These are phyloP conservation scores for Skeletonema marinoi DNA, from an alignment of 108 stramenopile genomes.

Conservation along the genomic window DNA sequence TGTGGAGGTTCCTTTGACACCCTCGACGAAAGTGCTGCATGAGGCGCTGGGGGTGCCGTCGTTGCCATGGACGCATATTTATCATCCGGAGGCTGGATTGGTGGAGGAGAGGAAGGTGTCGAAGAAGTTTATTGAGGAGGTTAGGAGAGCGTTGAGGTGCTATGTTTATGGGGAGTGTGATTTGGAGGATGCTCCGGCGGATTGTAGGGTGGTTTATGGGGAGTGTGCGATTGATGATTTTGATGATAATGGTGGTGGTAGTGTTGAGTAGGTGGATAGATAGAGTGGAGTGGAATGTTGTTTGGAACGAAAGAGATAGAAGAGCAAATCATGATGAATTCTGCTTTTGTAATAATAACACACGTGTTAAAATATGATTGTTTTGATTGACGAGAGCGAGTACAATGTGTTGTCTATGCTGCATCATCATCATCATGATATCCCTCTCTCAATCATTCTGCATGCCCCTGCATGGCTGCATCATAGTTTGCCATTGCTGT, in stretches of 20 bases:
- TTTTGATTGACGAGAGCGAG: no score
- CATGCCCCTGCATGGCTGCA: no score
- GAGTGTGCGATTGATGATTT: conserved; percentile 14
- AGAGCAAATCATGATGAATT: no score
- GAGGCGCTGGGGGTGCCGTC: conserved; percentile 55
- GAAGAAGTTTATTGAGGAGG: conserved; percentile 31
- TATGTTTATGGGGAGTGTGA: conserved; percentile 27
- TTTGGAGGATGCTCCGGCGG: conserved; percentile 19
- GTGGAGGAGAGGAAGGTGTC: conserved; percentile 51
- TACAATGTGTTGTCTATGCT: no score
- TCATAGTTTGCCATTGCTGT: no score
- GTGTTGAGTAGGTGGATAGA: background rate
- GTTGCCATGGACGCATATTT: conserved; percentile 60
- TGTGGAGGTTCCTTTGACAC: conserved; percentile 58
- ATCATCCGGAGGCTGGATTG: conserved; percentile 55
- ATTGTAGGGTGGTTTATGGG: conserved; percentile 13
- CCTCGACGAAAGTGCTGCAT: conserved; percentile 53
- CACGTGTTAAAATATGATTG: no score
- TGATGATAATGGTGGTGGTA: background rate
- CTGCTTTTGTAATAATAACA: no score
- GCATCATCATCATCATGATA: no score
- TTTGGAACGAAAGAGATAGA: no score
- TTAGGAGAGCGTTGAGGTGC: background rate
- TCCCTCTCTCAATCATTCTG: no score
- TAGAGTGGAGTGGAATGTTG: no score